Evolutionary conservation across 2,329 filamentous ascomycete species (phyloP), one percentile per base, ranked within the genome.

Genomic region (Phaeosphaeriaceae sp.): DNA sequence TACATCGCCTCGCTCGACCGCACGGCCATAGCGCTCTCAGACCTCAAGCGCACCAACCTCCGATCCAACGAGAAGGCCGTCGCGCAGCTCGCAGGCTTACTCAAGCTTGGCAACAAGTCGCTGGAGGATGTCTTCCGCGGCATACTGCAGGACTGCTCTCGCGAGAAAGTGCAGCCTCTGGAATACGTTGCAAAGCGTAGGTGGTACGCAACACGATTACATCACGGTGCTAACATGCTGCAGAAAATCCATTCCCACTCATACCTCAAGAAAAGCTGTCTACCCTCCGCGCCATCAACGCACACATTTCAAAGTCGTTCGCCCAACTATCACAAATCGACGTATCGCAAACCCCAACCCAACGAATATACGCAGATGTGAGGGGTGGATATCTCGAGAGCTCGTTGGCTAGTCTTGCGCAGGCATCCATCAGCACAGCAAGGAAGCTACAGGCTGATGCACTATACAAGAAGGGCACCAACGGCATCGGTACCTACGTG

Each of bases 1-100:
- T 99, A 97, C 78, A 86, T 99, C 50, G 89, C 88, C 47, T 97
- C 94, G 6, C 87, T 98, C 67, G 95, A 96, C 79, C 90, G 95
- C 44, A 87, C 97, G 31, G 93, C 90, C 70, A 91, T 91, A 75
- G 91, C 93, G n/a, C 84, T 97, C 54, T 80, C 83, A 59, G 91
- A 96, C 61, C 89, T 99, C 80, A 91, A 91, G 74, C 85, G 91
- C 2, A 94, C 94, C n/a, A 97, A 97, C 67, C 81, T 99, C 51
- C 89, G 92, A 56, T 91, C 93, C 10, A 98, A 97, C 59, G 93
- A 98, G 75, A 89, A 93, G 76, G 93, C 93, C 2, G 91, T 95
- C 56, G 82, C 87, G 46, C 93, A 97, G 60, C 86, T 97, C 54
- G 89, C 87, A 53, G 86, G 88, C 10, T 83, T 99, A 36, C 83